phyloP scores from a whole-genome alignment of 2,329 filamentous ascomycete species.

The Karstenula rhodostoma region DNA sequence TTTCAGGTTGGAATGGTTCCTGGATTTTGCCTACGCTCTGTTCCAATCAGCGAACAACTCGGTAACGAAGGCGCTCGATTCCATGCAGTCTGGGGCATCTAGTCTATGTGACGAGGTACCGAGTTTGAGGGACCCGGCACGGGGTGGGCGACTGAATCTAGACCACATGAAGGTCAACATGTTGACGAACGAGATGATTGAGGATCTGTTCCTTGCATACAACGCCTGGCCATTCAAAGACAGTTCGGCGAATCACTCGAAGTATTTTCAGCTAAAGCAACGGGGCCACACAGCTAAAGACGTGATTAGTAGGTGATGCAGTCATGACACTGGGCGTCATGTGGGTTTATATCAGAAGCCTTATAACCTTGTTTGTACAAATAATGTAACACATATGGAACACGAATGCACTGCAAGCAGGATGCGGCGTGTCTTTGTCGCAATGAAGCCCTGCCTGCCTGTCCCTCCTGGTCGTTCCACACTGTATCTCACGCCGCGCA shows the following conservation, averaged over 20 bases:
- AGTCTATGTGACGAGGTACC: constrained; percentile 38
- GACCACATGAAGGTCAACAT: constrained; percentile 39
- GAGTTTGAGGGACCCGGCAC: constrained; percentile 37
- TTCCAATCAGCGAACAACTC: constrained; percentile 12
- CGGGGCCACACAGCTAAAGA: not conserved
- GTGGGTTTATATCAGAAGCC: not conserved
- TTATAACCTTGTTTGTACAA: constrained; percentile 7
- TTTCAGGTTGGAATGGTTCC: constrained; percentile 34
- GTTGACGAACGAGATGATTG: constrained; percentile 45
- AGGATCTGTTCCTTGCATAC: constrained; percentile 41
- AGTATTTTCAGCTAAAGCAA: constrained; percentile 31
- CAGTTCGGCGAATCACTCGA: constrained; percentile 30
- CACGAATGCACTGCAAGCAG: not conserved
- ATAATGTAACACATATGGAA: constrained; percentile 11
- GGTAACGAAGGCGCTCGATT: constrained; percentile 35
- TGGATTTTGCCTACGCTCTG: constrained; percentile 39
- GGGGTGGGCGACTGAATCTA: constrained; percentile 43
- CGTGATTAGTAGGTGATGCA: not conserved
- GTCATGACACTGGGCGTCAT: not conserved
- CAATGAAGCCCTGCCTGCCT: constrained; percentile 1
- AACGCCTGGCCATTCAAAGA: constrained; percentile 46
- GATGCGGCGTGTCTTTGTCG: not conserved
- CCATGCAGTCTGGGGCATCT: constrained; percentile 38
- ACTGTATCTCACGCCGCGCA: not conserved
- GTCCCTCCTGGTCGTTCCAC: not conserved